Percentiles rank a stretch among this genome's conserved stretches.
These are phyloP conservation scores for Osmozyma mogii DNA, from an alignment of 805 yeast genomes.

Conservation along the genomic window DNA sequence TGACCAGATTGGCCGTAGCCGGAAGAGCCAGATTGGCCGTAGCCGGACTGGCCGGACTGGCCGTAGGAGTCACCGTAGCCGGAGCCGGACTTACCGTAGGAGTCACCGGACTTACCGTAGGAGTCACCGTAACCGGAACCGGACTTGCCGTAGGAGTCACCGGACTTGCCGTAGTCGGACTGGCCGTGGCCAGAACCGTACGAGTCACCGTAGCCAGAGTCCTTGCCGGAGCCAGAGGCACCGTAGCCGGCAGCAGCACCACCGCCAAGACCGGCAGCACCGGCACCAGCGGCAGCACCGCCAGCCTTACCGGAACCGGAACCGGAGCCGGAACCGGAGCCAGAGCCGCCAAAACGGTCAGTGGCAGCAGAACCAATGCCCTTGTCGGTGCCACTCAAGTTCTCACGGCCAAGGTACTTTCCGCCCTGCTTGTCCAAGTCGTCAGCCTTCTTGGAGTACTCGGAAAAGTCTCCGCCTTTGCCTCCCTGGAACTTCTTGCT, in stretches of 20 bases:
- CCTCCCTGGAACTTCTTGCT: constrained; percentile 23
- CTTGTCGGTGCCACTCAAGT: constrained; percentile 14
- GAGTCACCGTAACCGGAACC: not conserved
- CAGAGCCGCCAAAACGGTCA: constrained; percentile 5
- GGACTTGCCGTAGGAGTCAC: constrained; percentile 1
- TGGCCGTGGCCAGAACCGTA: constrained; percentile 1
- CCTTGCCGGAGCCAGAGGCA: constrained; percentile 1
- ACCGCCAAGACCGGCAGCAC: constrained; percentile 1
- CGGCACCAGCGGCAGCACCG: constrained; percentile 3
- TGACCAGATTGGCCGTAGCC: not conserved
- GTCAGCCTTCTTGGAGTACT: constrained; percentile 21
- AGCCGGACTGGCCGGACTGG: not conserved
- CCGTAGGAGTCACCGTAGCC: not conserved
- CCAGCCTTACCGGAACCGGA: constrained; percentile 7
- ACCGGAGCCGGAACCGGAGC: constrained; percentile 6
- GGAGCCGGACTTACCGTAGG: not conserved
- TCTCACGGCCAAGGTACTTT: constrained; percentile 7
- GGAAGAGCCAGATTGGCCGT: not conserved
- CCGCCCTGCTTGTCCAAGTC: constrained; percentile 20
- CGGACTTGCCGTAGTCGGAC: not conserved
- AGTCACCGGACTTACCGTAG: constrained; percentile 1
- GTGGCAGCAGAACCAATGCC: constrained; percentile 21
- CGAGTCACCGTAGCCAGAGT: not conserved
- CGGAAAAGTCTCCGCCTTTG: constrained; percentile 22
- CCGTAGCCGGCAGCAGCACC: not conserved